These are phyloP conservation scores for Hanseniaspora hatyaiensis DNA, from an alignment of 805 yeast genomes.

Conservation along the genomic window DNA sequence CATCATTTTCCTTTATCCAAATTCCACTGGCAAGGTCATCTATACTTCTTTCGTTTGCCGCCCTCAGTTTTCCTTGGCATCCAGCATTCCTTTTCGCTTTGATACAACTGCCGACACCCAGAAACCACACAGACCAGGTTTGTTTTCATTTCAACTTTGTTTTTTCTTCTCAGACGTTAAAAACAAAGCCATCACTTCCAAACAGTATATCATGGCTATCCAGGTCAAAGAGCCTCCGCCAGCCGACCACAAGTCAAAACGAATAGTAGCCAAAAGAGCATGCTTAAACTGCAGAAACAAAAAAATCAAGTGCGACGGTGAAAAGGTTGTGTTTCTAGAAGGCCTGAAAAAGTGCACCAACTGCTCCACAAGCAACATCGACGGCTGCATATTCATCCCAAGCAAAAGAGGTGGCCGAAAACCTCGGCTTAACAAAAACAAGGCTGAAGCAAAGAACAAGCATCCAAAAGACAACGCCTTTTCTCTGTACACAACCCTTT, in stretches of 20 bases:
- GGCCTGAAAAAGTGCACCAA: conserved; percentile 35
- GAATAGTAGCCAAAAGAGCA: conserved; percentile 45
- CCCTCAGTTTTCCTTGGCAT: too few relatives aligned
- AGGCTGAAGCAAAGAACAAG: conserved; percentile 1
- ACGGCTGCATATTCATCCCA: conserved; percentile 45
- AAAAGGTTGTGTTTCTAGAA: conserved; percentile 27
- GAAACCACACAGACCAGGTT: background rate
- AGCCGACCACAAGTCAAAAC: background rate
- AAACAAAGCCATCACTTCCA: too few relatives aligned
- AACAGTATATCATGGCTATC: background rate
- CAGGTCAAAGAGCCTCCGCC: background rate
- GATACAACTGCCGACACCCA: too few relatives aligned
- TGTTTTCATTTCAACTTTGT: too few relatives aligned
- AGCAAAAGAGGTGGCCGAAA: conserved; percentile 50
- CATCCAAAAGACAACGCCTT: background rate
- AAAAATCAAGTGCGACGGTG: conserved; percentile 59
- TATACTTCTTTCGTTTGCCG: too few relatives aligned
- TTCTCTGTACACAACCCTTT: background rate
- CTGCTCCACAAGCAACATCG: conserved; percentile 33
- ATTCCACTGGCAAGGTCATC: too few relatives aligned
- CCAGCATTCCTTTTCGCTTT: too few relatives aligned
- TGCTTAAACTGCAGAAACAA: conserved; percentile 54
- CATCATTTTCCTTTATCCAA: too few relatives aligned
- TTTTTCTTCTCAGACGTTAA: background rate
- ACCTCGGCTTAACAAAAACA: conserved; percentile 12